These are phyloP conservation scores for Kurtzmaniella cleridarum DNA, from an alignment of 805 yeast species.

Conservation along the genomic window DNA sequence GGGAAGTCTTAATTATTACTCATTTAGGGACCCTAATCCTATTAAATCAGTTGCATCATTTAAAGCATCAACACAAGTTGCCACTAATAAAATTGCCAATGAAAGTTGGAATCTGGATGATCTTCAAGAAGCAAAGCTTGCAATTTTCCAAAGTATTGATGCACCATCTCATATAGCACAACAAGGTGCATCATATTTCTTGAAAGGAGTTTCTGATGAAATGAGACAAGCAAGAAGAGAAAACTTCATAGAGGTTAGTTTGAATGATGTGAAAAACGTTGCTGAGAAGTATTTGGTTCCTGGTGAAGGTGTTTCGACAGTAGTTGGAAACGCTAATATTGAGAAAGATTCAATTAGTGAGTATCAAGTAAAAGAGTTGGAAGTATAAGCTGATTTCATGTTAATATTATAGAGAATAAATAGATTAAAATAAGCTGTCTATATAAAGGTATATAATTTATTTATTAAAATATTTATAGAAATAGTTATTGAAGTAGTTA, in stretches of 20 bases:
- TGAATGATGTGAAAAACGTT: conserved; percentile 56
- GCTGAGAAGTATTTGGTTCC: conserved; percentile 58
- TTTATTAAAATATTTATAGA: too few species aligned
- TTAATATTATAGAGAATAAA: background rate
- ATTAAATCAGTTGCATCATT: conserved; percentile 60
- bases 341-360: conserved; percentile 12
- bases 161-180: conserved; percentile 78
- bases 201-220: conserved; percentile 68
- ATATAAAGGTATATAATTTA: background rate
- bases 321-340: conserved; percentile 39
- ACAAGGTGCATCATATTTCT: conserved; percentile 67
- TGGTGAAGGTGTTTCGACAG: conserved; percentile 26
- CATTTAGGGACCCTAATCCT: conserved; percentile 93
- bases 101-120: conserved; percentile 55
- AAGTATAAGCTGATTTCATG: background rate
- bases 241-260: conserved; percentile 59
- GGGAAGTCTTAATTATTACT: conserved; percentile 76
- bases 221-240: conserved; percentile 79
- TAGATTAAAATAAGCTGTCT: background rate
- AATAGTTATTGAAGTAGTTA: too few species aligned
- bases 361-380: conserved; percentile 4
- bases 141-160: conserved; percentile 87
- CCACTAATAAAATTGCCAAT: conserved; percentile 15
- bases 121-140: conserved; percentile 82
- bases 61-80: conserved; percentile 43